Evolutionary conservation across 2,329 filamentous ascomycete genomes (phyloP), one percentile per base, ranked within the genome.

Genomic region (Ophiocordyceps sinensis): DNA sequence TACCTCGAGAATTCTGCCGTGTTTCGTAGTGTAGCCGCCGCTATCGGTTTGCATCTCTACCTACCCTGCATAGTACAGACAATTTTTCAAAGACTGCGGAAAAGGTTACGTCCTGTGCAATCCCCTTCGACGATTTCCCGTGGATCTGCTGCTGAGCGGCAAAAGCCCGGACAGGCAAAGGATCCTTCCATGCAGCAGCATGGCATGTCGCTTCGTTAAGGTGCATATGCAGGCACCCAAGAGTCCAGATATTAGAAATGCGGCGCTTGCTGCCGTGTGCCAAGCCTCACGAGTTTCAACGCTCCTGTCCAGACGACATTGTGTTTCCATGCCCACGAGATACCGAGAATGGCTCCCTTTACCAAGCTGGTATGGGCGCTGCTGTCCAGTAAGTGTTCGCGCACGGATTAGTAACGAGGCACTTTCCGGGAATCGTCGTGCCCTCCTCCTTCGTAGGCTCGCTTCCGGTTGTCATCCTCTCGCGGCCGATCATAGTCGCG

Each of bases 391-490:
- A 15, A 39, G 28, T 39, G 30, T 14, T 28, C 29, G 23, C 23
- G 23, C 9, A 26, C 23, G 23, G 9, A 37, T 65, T 66, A 79
- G 63, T 81, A 81, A 48, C 77, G 73, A 48, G 77, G 75, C 46
- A 79, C 57, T 61, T 81, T 81, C 44, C 74, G 63, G 39, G 77
- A 74, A 61, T 94, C 88, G 56, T 94, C 86, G 64, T 88, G 81
- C 49, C 76, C 74, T 57, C 79, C 79, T 55, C 82, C 82, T 40
- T 93, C 87, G 61, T 83, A 86, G 40, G 78, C 71, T 57, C 80
- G 76, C 69, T 84, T 74, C 57, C 75, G 62, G 61, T 65, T 68
- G 49, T 75, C 73, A 50, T 77, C 73, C 40, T 76, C 72, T 47
- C 70, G 64, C 42, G 68, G 69, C 48, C 71, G 63, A 56, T 79